phyloP scores from a whole-genome alignment of 495 filamentous ascomycete species.

The Symbiotaphrina buchneri region DNA sequence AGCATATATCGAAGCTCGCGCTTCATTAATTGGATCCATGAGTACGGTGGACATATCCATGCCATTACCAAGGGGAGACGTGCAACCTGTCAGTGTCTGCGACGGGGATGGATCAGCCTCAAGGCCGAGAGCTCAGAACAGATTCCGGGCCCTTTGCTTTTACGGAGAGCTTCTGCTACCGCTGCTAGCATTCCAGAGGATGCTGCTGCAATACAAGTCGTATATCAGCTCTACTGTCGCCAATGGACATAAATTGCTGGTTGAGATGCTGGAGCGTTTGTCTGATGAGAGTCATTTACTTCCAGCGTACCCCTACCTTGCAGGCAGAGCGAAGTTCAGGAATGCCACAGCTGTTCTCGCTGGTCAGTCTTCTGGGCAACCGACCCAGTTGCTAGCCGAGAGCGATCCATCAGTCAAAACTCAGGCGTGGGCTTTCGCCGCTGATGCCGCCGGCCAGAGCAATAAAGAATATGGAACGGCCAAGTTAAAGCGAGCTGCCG shows the following conservation, averaged over 20 bases:
- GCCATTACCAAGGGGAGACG: too few relatives aligned
- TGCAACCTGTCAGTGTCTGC: neutral
- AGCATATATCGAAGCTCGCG: slow-evolving; percentile 18
- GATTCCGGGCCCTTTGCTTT: slow-evolving; percentile 25
- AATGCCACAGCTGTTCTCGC: slow-evolving; percentile 15
- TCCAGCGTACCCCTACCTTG: slow-evolving; percentile 31
- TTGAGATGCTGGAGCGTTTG: slow-evolving; percentile 32
- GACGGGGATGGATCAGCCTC: neutral
- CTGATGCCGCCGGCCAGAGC: slow-evolving; percentile 17
- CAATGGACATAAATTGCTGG: slow-evolving; percentile 33
- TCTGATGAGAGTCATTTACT: slow-evolving; percentile 49
- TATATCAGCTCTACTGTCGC: slow-evolving; percentile 32
- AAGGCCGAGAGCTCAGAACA: neutral
- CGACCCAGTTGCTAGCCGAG: slow-evolving; percentile 6
- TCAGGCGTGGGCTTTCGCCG: slow-evolving; percentile 26
- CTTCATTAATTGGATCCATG: slow-evolving; percentile 24
- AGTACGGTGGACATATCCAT: too few relatives aligned
- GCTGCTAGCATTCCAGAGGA: slow-evolving; percentile 36
- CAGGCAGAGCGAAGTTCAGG: slow-evolving; percentile 20
- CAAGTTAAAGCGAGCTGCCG: too few relatives aligned
- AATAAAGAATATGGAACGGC: slow-evolving; percentile 3
- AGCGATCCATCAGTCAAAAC: slow-evolving; percentile 16
- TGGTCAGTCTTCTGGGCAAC: slow-evolving; percentile 4
- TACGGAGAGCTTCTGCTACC: slow-evolving; percentile 26
- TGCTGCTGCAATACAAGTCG: slow-evolving; percentile 37